These are phyloP conservation scores for Cardamine resedifolia DNA, from an alignment of 345 rosid genomes.

Conservation along the genomic window DNA sequence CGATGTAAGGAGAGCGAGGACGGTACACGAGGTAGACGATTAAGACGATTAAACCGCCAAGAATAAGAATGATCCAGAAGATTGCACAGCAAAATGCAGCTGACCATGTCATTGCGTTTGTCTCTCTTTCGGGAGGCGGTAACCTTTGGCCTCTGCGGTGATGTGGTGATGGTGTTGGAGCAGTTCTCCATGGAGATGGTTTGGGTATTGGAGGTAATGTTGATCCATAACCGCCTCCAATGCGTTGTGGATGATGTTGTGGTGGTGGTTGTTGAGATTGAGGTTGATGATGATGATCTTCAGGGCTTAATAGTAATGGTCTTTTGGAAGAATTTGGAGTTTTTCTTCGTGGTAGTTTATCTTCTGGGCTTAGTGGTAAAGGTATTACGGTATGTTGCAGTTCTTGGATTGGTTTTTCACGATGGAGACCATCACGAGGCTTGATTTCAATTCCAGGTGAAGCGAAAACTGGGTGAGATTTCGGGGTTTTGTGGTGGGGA, in stretches of 20 bases:
- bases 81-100: constrained; percentile 65
- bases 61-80: constrained; percentile 61
- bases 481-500: not conserved
- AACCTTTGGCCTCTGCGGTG: constrained; percentile 7
- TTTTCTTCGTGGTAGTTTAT: constrained; percentile 6
- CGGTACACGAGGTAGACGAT: constrained; percentile 74
- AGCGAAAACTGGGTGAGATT: not conserved
- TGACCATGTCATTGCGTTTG: constrained; percentile 56
- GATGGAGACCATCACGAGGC: constrained; percentile 25
- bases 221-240: constrained; percentile 26
- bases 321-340: constrained; percentile 19
- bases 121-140: constrained; percentile 34
- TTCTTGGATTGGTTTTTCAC: constrained; percentile 20
- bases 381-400: constrained; percentile 22
- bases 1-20: constrained; percentile 69
- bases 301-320: constrained; percentile 31
- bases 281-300: constrained; percentile 12
- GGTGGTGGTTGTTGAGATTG: not conserved
- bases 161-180: constrained; percentile 39
- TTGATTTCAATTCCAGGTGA: constrained; percentile 23
- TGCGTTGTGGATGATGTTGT: not conserved
- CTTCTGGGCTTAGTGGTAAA: constrained; percentile 38
- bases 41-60: constrained; percentile 72
- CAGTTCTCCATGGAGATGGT: constrained; percentile 33
- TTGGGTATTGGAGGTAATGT: constrained; percentile 37